Evolutionary conservation across 768 basidiomycete species (phyloP), one percentile per base, ranked within the genome.

Genomic region (Vishniacozyma victoriae): DNA sequence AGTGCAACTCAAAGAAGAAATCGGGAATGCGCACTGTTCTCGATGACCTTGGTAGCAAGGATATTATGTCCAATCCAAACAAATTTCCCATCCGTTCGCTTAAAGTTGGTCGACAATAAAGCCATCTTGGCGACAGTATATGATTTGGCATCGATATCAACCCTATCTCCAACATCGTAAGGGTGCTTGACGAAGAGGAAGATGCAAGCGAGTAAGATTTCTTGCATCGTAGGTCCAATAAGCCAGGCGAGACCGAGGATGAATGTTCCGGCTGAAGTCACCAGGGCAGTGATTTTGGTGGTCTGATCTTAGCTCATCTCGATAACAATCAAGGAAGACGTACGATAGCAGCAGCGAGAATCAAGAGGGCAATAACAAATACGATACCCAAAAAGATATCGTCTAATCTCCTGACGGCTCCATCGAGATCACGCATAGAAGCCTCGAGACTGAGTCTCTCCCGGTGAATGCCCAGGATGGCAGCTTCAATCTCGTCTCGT

Each of bases 61-160:
- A 72, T 48, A 45, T 70, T 70, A 57, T 73, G 70, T 5, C 67
- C 64, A 22, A 73, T 66, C 64, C 69, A 73, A 14, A 68, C 65
- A 44, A 59, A 73, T 31, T 67, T 71, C 11, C 72, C 72, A 46
- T 73, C 72, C 37, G 49, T 40, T 13, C 71, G 57, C 46, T 61
- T 67, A 46, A 69, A 67, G 19, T 53, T 52, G 7, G 70, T 87
- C 46, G 81, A 85, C 47, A 92, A 77, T 24, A 95, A 77, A 23
- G 84, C 78, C 69, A 95, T 92, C 71, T 91, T 87, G 64, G 85
- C 86, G 52, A 93, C 87, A 0, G 85, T 86, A 67, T 85, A 90
- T 6, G 64, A 74, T 6, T 29, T 26, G 33, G n/a, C 38, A 35
- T 76, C 76, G 44, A 78, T 73, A 31, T 71, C 73, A 41, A 92